Evolutionary conservation across 345 rosid genomes (phyloP).

Genomic region (Heritiera littoralis): DNA sequence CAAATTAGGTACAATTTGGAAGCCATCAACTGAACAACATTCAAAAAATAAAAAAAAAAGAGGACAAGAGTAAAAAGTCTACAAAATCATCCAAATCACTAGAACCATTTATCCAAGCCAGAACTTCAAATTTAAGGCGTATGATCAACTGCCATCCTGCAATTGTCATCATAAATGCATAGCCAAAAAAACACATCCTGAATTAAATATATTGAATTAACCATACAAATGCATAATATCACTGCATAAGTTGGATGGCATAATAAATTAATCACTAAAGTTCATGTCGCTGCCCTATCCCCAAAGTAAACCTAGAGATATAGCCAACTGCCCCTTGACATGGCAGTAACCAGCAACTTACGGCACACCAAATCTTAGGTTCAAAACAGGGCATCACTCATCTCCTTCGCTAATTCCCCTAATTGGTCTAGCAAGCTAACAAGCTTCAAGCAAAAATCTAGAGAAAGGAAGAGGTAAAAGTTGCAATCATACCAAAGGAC

Average conservation of each 20-base stretch:
- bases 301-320: neutral
- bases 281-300: neutral
- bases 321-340: neutral
- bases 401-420: neutral
- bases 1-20: neutral
- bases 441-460: neutral
- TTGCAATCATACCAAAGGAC: constrained; percentile 67
- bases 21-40: neutral
- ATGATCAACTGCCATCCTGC: neutral
- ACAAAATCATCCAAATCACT: neutral
- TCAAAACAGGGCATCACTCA: neutral
- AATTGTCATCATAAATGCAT: neutral
- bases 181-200: neutral
- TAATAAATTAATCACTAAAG: neutral
- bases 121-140: neutral
- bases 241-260: neutral
- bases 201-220: neutral
- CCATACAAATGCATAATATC: neutral
- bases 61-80: neutral
- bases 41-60: neutral
- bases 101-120: neutral
- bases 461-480: neutral
- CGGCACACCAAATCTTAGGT: neutral
- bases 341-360: neutral
- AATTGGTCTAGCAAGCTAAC: neutral